These are phyloP conservation scores for Mortierella sp. DNA, from an alignment of 371 early-diverging fungal genomes.

Conservation along the genomic window DNA sequence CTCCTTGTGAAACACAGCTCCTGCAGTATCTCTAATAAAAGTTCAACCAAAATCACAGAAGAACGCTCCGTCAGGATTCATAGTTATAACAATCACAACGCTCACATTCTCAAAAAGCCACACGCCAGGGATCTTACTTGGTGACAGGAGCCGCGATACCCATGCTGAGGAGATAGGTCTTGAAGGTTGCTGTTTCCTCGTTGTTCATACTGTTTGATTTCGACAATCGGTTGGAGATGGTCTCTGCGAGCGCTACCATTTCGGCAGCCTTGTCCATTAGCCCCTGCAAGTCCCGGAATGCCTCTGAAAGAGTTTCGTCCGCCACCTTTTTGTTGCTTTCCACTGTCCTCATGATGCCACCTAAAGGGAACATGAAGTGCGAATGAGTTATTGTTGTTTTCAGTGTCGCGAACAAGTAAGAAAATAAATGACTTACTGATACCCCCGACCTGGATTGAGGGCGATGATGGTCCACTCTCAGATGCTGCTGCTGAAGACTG, in stretches of 20 bases:
- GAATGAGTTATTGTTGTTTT: neutral
- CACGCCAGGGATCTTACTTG: conserved; percentile 53
- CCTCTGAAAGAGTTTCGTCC: conserved; percentile 80
- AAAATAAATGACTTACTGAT: conserved; percentile 34
- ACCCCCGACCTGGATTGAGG: conserved; percentile 37
- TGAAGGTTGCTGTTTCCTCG: conserved; percentile 70
- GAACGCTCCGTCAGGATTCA: neutral
- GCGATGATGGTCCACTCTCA: conserved; percentile 8
- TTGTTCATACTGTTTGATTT: conserved; percentile 81
- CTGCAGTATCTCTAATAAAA: conserved; percentile 78
- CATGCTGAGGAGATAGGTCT: conserved; percentile 82
- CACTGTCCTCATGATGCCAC: conserved; percentile 81
- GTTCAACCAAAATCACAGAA: neutral
- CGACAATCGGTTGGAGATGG: conserved; percentile 66
- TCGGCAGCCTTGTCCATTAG: conserved; percentile 90
- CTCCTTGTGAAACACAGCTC: conserved; percentile 88
- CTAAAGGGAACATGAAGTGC: conserved; percentile 51
- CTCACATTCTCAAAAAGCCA: neutral
- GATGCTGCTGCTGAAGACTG: neutral
- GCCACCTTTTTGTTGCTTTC: conserved; percentile 74
- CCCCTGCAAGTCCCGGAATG: conserved; percentile 89
- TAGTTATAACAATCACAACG: neutral
- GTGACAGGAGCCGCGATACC: conserved; percentile 94
- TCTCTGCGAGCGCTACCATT: conserved; percentile 76
- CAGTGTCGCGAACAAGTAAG: neutral